These are phyloP conservation scores for Bolboschoenoplectus hybrid DNA, from an alignment of 202 grass and related monocot genomes.

Conservation along the genomic window DNA sequence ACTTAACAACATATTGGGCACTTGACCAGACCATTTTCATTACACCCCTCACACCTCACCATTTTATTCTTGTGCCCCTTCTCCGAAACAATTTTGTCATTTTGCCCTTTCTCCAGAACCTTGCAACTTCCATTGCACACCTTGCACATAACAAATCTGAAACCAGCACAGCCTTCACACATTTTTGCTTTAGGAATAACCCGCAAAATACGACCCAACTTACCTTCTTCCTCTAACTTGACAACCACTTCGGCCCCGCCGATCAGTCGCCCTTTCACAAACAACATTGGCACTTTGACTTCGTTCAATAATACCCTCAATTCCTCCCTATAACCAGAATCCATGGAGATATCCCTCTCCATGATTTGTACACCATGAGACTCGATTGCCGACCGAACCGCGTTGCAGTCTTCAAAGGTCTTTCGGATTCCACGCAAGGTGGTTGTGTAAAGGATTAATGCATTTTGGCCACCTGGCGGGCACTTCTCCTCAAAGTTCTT, in stretches of 20 bases:
- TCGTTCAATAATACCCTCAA: slow-evolving; percentile 72
- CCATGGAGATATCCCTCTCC: slow-evolving; percentile 99
- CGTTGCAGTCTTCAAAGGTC: slow-evolving; percentile 96
- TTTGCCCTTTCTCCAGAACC: slow-evolving; percentile 60
- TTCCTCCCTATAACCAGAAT: slow-evolving; percentile 91
- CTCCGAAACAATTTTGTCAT: slow-evolving; percentile 20
- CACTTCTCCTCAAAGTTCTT: slow-evolving; percentile 59
- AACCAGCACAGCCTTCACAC: slow-evolving; percentile 81
- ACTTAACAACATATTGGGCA: slow-evolving; percentile 80
- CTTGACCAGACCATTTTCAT: slow-evolving; percentile 92
- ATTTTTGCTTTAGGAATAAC: slow-evolving; percentile 69
- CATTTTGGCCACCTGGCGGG: slow-evolving; percentile 61
- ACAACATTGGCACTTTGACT: slow-evolving; percentile 72
- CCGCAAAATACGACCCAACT: slow-evolving; percentile 57
- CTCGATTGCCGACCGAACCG: slow-evolving; percentile 69
- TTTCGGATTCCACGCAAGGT: slow-evolving; percentile 81
- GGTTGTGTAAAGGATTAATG: slow-evolving; percentile 87
- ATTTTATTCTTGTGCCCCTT: slow-evolving; percentile 28
- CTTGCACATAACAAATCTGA: slow-evolving; percentile 88
- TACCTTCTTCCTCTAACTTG: slow-evolving; percentile 84
- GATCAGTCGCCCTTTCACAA: slow-evolving; percentile 66
- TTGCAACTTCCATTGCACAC: slow-evolving; percentile 95
- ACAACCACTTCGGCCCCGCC: slow-evolving; percentile 70
- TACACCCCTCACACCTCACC: slow-evolving; percentile 68
- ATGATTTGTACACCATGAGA: slow-evolving; percentile 70